phyloP scores from a whole-genome alignment of 192 early-diverging fungal species.

The Geosiphon pyriformis region DNA sequence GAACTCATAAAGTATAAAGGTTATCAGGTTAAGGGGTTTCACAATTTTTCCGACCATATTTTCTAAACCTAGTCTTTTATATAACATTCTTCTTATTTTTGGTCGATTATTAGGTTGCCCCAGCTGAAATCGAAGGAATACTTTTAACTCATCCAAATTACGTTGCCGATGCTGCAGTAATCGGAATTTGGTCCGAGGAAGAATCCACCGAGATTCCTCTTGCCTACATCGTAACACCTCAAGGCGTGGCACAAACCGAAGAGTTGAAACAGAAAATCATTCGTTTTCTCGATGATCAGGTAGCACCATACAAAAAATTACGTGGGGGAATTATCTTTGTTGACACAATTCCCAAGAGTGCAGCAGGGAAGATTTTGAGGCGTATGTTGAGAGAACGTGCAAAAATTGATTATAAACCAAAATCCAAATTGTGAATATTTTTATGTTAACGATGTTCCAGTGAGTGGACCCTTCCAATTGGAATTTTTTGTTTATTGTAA shows the following conservation, averaged over 20 bases:
- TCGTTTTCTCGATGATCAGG: conserved; percentile 53
- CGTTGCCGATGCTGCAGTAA: conserved; percentile 66
- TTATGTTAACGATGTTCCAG: too few species aligned
- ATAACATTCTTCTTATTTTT: background rate
- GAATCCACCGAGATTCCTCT: conserved; percentile 73
- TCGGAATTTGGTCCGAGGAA: conserved; percentile 56
- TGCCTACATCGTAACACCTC: conserved; percentile 65
- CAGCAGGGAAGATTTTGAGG: conserved; percentile 81
- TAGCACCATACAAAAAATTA: conserved; percentile 71
- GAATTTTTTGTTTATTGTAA: too few species aligned
- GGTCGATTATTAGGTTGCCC: conserved; percentile 66
- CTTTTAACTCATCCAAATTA: conserved; percentile 64
- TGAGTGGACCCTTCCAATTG: too few species aligned
- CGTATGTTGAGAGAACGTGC: conserved; percentile 50
- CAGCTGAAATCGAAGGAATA: conserved; percentile 79
- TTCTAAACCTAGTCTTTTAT: too few species aligned
- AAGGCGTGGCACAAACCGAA: conserved; percentile 39
- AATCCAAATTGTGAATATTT: background rate
- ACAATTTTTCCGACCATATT: too few species aligned
- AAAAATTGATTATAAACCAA: conserved; percentile 19
- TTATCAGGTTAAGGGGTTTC: too few species aligned
- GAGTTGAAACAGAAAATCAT: conserved; percentile 37
- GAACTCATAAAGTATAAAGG: conserved; percentile 91
- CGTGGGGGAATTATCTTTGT: conserved; percentile 72
- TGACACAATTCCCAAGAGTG: conserved; percentile 67